phyloP scores from a whole-genome alignment of 345 rosid genomes.

The Gossypium bickii region DNA sequence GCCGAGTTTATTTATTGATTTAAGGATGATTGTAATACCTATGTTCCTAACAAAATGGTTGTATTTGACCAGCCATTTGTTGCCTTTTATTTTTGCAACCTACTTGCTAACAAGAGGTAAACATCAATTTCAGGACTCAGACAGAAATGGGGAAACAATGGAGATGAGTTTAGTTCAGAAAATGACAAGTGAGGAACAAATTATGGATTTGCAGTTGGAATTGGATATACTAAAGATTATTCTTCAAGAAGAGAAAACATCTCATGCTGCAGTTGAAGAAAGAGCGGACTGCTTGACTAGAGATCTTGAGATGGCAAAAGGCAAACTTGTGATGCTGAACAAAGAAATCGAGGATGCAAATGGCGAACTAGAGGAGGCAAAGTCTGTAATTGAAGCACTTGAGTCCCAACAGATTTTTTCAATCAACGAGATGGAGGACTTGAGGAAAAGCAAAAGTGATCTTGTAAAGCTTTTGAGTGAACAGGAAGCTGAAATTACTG shows the following conservation, averaged over 20 bases:
- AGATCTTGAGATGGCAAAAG: constrained; percentile 52
- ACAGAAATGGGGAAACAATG: constrained; percentile 23
- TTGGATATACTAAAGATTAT: constrained; percentile 73
- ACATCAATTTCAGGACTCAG: constrained; percentile 33
- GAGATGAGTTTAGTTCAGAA: constrained; percentile 27
- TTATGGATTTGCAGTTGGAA: constrained; percentile 81
- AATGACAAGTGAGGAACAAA: constrained; percentile 50
- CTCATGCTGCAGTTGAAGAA: constrained; percentile 43
- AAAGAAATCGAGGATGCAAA: constrained; percentile 45
- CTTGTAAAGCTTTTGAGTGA: constrained; percentile 45
- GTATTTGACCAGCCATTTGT: constrained; percentile 13
- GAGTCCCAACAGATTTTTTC: constrained; percentile 72
- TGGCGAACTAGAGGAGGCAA: constrained; percentile 54
- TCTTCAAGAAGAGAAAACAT: constrained; percentile 72
- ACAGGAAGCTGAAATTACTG: constrained; percentile 49
- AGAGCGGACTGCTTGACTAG: constrained; percentile 36
- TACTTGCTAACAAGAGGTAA: constrained; percentile 9
- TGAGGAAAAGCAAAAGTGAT: constrained; percentile 45
- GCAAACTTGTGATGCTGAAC: constrained; percentile 31
- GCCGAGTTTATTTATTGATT: not conserved
- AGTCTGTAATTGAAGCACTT: constrained; percentile 68
- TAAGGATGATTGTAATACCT: not conserved
- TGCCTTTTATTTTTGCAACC: not conserved
- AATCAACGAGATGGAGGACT: constrained; percentile 62
- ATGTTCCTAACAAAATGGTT: not conserved